Percentiles rank a stretch among this genome's conserved stretches.
Evolutionary conservation across 2,329 filamentous ascomycete species (phyloP).

Genomic region (Penicillium sp.): DNA sequence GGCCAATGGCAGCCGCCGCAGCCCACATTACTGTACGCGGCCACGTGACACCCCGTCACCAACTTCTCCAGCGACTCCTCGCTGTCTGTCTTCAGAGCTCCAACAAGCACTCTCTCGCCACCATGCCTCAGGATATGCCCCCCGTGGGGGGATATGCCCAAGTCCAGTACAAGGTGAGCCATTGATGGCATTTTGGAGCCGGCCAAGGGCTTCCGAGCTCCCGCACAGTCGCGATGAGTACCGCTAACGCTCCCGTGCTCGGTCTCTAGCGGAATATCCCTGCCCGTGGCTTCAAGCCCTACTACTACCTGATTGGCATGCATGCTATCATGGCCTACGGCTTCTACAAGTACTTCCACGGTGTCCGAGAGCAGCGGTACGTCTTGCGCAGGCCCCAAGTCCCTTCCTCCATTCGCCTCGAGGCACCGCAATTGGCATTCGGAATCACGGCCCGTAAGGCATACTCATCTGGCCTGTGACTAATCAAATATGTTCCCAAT

Average conservation of each 20-base stretch:
- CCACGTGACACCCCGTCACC: slow-evolving; percentile 32
- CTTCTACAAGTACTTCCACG: slow-evolving; percentile 80
- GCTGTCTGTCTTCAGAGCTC: slow-evolving; percentile 15
- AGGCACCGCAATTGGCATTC: slow-evolving; percentile 10
- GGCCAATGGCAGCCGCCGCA: slow-evolving; percentile 30
- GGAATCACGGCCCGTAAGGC: not conserved
- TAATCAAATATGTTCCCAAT: slow-evolving; percentile 9
- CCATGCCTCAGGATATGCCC: slow-evolving; percentile 97
- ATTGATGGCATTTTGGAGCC: slow-evolving; percentile 3
- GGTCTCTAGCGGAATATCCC: slow-evolving; percentile 77
- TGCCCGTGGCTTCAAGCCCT: slow-evolving; percentile 81
- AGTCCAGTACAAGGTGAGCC: slow-evolving; percentile 89
- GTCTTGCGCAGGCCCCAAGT: slow-evolving; percentile 32
- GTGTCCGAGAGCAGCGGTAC: slow-evolving; percentile 88
- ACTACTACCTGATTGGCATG: slow-evolving; percentile 72
- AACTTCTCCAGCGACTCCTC: slow-evolving; percentile 29
- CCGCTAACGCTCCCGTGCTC: slow-evolving; percentile 8
- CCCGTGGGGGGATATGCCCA: slow-evolving; percentile 90
- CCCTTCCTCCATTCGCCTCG: slow-evolving; percentile 14
- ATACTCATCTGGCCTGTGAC: not conserved
- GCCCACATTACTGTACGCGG: slow-evolving; percentile 31
- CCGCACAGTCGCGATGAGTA: slow-evolving; percentile 5
- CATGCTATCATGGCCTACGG: slow-evolving; percentile 81
- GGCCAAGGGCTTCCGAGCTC: slow-evolving; percentile 1
- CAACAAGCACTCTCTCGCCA: slow-evolving; percentile 34